Percentiles rank a stretch among this genome's conserved stretches.
phyloP scores from a whole-genome alignment of 2,329 filamentous ascomycete genomes.

The Hirsutella rhossiliensis region DNA sequence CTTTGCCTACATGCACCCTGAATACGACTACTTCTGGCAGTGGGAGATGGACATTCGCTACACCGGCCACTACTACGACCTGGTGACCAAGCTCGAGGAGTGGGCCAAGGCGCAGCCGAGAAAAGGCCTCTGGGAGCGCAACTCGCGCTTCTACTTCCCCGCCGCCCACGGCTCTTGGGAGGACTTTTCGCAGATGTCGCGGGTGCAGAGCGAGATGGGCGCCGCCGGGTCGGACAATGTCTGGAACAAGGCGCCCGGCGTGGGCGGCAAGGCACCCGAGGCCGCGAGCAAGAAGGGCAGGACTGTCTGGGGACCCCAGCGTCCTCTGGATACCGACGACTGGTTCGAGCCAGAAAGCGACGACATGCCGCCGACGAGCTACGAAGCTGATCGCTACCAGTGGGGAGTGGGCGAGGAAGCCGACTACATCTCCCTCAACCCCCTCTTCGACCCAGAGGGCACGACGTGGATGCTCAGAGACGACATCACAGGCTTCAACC shows the following conservation, averaged over 20 bases:
- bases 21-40: slow-evolving; percentile 88
- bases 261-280: slow-evolving; percentile 24
- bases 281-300: slow-evolving; percentile 34
- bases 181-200: slow-evolving; percentile 62
- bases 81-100: slow-evolving; percentile 54
- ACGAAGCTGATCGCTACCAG: slow-evolving; percentile 67
- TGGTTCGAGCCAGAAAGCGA: slow-evolving; percentile 65
- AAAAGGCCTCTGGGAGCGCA: slow-evolving; percentile 74
- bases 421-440: slow-evolving; percentile 84
- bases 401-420: slow-evolving; percentile 90
- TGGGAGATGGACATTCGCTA: slow-evolving; percentile 94
- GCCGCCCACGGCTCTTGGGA: slow-evolving; percentile 67
- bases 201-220: slow-evolving; percentile 62
- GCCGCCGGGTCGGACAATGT: slow-evolving; percentile 53
- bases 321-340: slow-evolving; percentile 55
- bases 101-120: slow-evolving; percentile 66
- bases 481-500: slow-evolving; percentile 76
- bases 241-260: slow-evolving; percentile 42
- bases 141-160: slow-evolving; percentile 65
- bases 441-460: slow-evolving; percentile 79
- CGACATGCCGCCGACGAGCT: slow-evolving; percentile 53
- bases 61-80: slow-evolving; percentile 73
- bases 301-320: slow-evolving; percentile 74
- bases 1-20: slow-evolving; percentile 78
- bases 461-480: slow-evolving; percentile 76